Evolutionary conservation across 2,329 filamentous ascomycete species (phyloP).

Genomic region (Akanthomyces muscarius): DNA sequence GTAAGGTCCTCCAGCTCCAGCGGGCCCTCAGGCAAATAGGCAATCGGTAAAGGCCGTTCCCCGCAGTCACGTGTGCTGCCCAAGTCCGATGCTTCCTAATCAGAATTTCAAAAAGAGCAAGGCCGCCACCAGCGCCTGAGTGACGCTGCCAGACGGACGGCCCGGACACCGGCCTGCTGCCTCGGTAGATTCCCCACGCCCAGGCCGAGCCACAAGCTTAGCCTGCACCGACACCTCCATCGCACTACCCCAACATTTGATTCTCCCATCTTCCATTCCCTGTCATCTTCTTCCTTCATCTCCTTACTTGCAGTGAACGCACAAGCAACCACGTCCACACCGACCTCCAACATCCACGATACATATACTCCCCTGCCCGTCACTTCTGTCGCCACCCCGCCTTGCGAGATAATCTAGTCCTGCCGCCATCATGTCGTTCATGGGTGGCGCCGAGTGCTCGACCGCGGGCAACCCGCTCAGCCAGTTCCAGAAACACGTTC

Average conservation of each 20-base stretch:
- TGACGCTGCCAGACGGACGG: constrained; percentile 7
- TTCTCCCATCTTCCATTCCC: constrained; percentile 10
- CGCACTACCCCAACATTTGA: constrained; percentile 2
- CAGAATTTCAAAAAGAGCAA: neutral
- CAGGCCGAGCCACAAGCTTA: constrained; percentile 19
- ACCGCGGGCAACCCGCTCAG: constrained; percentile 93
- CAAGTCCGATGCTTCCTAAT: constrained; percentile 10
- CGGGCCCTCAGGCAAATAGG: constrained; percentile 11
- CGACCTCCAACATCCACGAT: neutral
- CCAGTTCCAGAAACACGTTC: constrained; percentile 95
- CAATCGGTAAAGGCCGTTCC: constrained; percentile 19
- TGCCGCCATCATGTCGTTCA: constrained; percentile 73
- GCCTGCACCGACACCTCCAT: constrained; percentile 7
- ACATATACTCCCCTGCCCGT: neutral
- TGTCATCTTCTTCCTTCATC: constrained; percentile 1
- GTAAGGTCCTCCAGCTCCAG: too few species aligned
- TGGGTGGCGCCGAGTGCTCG: constrained; percentile 94
- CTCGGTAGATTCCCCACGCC: constrained; percentile 23
- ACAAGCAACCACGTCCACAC: neutral
- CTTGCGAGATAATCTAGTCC: constrained; percentile 12
- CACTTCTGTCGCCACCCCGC: constrained; percentile 17
- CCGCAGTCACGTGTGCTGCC: constrained; percentile 34
- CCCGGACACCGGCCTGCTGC: constrained; percentile 19
- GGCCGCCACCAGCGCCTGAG: neutral
- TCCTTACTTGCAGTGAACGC: neutral